phyloP scores from a whole-genome alignment of 306 rosid genomes.

The Dryas octopetala region DNA sequence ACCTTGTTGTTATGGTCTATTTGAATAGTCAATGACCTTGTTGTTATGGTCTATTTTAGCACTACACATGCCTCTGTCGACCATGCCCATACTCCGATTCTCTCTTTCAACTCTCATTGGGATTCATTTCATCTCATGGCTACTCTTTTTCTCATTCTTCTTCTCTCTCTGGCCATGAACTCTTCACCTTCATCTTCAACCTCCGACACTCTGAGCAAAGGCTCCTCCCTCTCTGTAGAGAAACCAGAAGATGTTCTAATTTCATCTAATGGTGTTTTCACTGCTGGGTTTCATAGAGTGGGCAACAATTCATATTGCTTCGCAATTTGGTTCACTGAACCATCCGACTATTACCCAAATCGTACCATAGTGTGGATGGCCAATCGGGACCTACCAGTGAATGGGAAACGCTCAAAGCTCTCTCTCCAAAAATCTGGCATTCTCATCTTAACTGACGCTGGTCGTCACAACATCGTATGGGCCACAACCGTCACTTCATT shows the following conservation, averaged over 20 bases:
- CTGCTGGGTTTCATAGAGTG: constrained; percentile 44
- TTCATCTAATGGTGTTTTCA: constrained; percentile 39
- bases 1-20: no score
- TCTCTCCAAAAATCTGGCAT: constrained; percentile 37
- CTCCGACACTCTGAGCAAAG: constrained; percentile 22
- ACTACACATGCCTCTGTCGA: no score
- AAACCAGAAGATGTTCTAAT: constrained; percentile 28
- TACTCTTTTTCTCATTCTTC: constrained; percentile 12
- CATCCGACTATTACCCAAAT: background rate
- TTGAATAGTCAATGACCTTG: no score
- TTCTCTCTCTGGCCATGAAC: constrained; percentile 17
- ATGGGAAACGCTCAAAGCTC: constrained; percentile 46
- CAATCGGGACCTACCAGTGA: constrained; percentile 46
- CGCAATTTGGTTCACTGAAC: constrained; percentile 49
- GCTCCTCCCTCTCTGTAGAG: constrained; percentile 42
- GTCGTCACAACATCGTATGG: constrained; percentile 36
- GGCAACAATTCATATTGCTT: constrained; percentile 57
- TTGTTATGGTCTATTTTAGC: no score
- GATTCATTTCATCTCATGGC: constrained; percentile 17
- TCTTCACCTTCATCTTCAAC: constrained; percentile 26
- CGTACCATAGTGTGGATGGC: constrained; percentile 55
- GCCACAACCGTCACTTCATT: constrained; percentile 32
- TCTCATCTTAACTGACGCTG: constrained; percentile 39
- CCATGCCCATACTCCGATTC: no score
- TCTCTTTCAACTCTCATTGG: no score